Percentiles rank a stretch among this genome's conserved stretches.
Conservation (phyloP, 2,329 filamentous ascomycete species). For the Alternaria conjuncta region DNA sequence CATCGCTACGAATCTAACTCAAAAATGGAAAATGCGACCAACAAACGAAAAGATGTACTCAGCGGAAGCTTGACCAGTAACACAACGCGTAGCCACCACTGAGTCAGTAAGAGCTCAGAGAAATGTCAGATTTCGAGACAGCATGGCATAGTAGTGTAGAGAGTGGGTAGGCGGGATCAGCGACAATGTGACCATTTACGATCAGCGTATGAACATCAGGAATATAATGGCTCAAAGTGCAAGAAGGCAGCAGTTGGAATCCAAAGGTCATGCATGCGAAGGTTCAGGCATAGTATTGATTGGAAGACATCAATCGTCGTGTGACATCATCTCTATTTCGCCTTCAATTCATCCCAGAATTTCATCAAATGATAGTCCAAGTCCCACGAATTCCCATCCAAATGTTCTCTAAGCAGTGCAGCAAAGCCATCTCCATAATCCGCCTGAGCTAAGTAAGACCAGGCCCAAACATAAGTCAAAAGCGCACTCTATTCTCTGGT, state of each 20-base stretch:
- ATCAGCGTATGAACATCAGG: background rate
- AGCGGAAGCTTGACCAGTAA: no score
- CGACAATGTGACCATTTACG: background rate
- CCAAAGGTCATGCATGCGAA: background rate
- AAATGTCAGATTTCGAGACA: no score
- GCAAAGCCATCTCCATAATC: background rate
- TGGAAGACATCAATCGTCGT: background rate
- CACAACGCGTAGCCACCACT: background rate
- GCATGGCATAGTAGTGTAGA: background rate
- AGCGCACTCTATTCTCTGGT: background rate
- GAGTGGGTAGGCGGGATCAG: fast-evolving
- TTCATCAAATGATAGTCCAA: background rate
- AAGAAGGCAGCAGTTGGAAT: background rate
- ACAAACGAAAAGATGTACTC: background rate
- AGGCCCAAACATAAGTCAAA: background rate
- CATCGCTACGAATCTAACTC: background rate
- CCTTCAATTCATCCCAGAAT: background rate
- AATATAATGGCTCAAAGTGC: background rate
- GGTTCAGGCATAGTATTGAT: background rate
- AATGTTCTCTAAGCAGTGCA: background rate
- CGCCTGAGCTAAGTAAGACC: background rate
- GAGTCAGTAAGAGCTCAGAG: background rate
- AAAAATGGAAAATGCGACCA: background rate
- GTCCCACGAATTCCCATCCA: background rate
- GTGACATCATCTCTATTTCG: background rate